Percentiles rank a stretch among this genome's conserved stretches.
Conservation (phyloP, 148 eudicot species). For the Silene conica region DNA sequence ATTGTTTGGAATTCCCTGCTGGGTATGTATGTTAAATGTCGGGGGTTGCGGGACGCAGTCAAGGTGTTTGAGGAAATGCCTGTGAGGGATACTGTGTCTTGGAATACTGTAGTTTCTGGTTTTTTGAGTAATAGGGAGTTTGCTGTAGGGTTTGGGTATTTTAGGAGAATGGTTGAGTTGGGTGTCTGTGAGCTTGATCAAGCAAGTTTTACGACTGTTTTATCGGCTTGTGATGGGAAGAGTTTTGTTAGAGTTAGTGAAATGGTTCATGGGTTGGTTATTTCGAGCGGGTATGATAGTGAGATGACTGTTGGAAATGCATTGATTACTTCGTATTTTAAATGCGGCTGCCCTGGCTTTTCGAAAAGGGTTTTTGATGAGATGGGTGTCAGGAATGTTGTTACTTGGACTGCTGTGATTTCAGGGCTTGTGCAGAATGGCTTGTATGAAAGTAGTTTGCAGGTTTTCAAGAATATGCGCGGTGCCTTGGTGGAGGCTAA, state of each 20-base stretch:
- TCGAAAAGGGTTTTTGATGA: slow-evolving; percentile 57
- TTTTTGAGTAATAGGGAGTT: slow-evolving; percentile 40
- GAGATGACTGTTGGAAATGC: slow-evolving; percentile 66
- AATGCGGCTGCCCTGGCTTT: slow-evolving; percentile 36
- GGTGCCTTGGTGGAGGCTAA: slow-evolving; percentile 51
- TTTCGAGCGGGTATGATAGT: slow-evolving; percentile 43
- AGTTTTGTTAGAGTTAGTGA: slow-evolving; percentile 24
- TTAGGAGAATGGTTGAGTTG: slow-evolving; percentile 40
- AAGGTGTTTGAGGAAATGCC: slow-evolving; percentile 81
- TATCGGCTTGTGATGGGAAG: slow-evolving; percentile 42
- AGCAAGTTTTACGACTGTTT: slow-evolving; percentile 62
- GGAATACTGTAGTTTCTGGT: slow-evolving; percentile 69
- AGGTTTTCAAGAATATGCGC: slow-evolving; percentile 49
- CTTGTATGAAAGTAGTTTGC: slow-evolving; percentile 53
- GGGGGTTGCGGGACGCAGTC: slow-evolving; percentile 34
- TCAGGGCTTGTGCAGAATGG: slow-evolving; percentile 63
- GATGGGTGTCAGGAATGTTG: slow-evolving; percentile 54
- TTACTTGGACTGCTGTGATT: slow-evolving; percentile 84
- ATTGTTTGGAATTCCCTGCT: slow-evolving; percentile 68
- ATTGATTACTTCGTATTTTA: slow-evolving; percentile 56
- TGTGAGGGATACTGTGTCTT: slow-evolving; percentile 58
- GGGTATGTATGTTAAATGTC: slow-evolving; percentile 46
- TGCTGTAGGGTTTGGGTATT: slow-evolving; percentile 45
- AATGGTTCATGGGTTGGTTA: slow-evolving; percentile 58
- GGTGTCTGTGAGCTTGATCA: slow-evolving; percentile 54